phyloP scores from a whole-genome alignment of 2,329 filamentous ascomycete species.

The Juglanconis sp. region DNA sequence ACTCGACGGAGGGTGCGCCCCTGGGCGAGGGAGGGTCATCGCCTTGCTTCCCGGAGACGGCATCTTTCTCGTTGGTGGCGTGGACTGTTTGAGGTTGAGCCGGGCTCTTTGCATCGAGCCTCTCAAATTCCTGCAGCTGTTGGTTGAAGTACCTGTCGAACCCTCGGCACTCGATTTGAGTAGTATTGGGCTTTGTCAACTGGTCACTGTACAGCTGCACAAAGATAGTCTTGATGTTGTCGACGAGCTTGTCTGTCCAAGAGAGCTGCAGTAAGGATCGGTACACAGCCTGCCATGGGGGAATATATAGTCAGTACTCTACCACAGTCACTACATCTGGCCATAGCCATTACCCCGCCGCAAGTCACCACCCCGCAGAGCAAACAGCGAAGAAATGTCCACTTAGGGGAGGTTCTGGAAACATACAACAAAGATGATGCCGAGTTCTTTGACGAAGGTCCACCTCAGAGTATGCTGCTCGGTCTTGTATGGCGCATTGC shows the following conservation, averaged over 20 bases:
- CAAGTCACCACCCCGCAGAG: neutral
- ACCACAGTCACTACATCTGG: neutral
- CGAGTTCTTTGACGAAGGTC: slow-evolving; percentile 87
- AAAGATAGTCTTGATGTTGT: slow-evolving; percentile 91
- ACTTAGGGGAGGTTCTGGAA: neutral
- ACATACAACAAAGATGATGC: slow-evolving; percentile 88
- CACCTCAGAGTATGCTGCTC: slow-evolving; percentile 96
- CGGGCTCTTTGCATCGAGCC: slow-evolving; percentile 41
- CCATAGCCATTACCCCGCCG: too few relatives aligned
- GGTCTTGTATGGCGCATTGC: slow-evolving; percentile 75
- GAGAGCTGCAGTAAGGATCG: slow-evolving; percentile 90
- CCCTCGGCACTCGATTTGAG: slow-evolving; percentile 69
- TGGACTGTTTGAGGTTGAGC: slow-evolving; percentile 21
- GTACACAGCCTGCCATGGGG: slow-evolving; percentile 75
- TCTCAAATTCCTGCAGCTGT: slow-evolving; percentile 78
- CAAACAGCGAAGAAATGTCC: neutral
- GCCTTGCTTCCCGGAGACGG: slow-evolving; percentile 32
- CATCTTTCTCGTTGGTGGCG: slow-evolving; percentile 31
- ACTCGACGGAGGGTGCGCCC: slow-evolving; percentile 56
- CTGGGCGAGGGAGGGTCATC: slow-evolving; percentile 35
- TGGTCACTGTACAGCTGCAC: slow-evolving; percentile 86
- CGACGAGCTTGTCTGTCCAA: slow-evolving; percentile 95
- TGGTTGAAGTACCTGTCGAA: slow-evolving; percentile 96
- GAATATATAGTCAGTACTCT: neutral
- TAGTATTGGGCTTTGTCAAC: slow-evolving; percentile 75